Evolutionary conservation across 306 rosid genomes (phyloP).

Genomic region (Glycine tomentella): DNA sequence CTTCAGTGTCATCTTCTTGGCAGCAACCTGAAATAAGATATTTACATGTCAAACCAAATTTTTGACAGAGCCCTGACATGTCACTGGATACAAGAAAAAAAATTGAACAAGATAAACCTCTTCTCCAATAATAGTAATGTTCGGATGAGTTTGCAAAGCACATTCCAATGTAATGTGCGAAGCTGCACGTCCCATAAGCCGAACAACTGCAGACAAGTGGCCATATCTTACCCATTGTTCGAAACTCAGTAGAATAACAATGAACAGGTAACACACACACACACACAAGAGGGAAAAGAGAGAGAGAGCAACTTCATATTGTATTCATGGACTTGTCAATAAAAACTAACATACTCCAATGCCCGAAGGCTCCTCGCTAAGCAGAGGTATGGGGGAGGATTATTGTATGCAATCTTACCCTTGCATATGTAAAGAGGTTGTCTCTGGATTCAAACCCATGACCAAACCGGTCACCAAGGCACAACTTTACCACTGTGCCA

Average conservation of each 20-base stretch:
- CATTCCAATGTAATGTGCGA: conserved; percentile 98
- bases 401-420: too few relatives aligned
- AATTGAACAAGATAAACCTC: conserved; percentile 56
- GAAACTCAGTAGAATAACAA: conserved; percentile 29
- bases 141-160: conserved; percentile 99
- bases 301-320: neutral
- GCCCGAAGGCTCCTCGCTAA: too few relatives aligned
- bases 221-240: conserved; percentile 35
- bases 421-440: too few relatives aligned
- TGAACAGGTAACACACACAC: conserved; percentile 1
- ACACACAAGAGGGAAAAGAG: neutral
- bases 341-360: too few relatives aligned
- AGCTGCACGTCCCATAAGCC: conserved; percentile 99
- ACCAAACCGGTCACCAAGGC: too few relatives aligned
- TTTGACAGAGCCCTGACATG: conserved; percentile 1
- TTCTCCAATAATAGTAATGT: conserved; percentile 93
- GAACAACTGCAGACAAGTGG: conserved; percentile 75
- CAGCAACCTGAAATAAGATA: conserved; percentile 80
- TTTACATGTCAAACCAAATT: conserved; percentile 38
- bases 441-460: too few relatives aligned
- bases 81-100: conserved; percentile 14
- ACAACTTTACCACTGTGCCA: too few relatives aligned
- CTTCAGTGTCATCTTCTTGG: conserved; percentile 87
- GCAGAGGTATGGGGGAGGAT: too few relatives aligned
- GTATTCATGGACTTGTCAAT: conserved; percentile 23